Conservation (phyloP, 2,329 filamentous ascomycete species). For the Coniochaeta sp. region DNA sequence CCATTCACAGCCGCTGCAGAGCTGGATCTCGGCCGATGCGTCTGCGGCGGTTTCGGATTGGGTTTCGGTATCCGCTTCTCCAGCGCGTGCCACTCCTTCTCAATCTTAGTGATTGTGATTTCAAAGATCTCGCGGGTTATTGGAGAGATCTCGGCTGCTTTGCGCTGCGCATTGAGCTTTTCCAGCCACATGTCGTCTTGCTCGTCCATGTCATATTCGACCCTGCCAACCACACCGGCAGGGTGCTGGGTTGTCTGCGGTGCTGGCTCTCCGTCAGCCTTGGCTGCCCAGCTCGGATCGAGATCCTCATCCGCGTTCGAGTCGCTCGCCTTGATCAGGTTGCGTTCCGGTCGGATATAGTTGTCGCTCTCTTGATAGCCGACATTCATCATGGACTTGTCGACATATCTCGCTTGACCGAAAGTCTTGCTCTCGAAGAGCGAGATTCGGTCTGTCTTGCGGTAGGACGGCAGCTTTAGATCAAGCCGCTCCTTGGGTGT, state of each 20-base stretch:
- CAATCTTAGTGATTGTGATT: slow-evolving; percentile 96
- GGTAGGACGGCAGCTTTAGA: slow-evolving; percentile 67
- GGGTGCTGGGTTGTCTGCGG: slow-evolving; percentile 20
- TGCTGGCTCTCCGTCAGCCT: slow-evolving; percentile 50
- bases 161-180: slow-evolving; percentile 70
- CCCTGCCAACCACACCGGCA: slow-evolving; percentile 59
- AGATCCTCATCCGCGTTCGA: slow-evolving; percentile 51
- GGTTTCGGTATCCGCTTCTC: slow-evolving; percentile 97
- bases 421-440: slow-evolving; percentile 78
- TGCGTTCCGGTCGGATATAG: slow-evolving; percentile 70
- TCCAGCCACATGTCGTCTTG: slow-evolving; percentile 97
- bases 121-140: slow-evolving; percentile 95
- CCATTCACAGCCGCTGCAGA: slow-evolving; percentile 94
- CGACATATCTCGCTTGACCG: slow-evolving; percentile 84
- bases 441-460: slow-evolving; percentile 70
- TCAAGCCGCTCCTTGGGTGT: slow-evolving; percentile 75
- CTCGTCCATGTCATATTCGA: slow-evolving; percentile 99
- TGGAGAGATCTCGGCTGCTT: slow-evolving; percentile 64
- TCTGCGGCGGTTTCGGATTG: slow-evolving; percentile 92
- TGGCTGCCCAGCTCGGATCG: slow-evolving; percentile 36
- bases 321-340: slow-evolving; percentile 59
- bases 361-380: slow-evolving; percentile 94
- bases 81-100: slow-evolving; percentile 95
- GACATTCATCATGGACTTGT: slow-evolving; percentile 91
- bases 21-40: slow-evolving; percentile 84